phyloP scores from a whole-genome alignment of 1,139 yeast genomes.

The Saccharomycopsis hybrid region DNA sequence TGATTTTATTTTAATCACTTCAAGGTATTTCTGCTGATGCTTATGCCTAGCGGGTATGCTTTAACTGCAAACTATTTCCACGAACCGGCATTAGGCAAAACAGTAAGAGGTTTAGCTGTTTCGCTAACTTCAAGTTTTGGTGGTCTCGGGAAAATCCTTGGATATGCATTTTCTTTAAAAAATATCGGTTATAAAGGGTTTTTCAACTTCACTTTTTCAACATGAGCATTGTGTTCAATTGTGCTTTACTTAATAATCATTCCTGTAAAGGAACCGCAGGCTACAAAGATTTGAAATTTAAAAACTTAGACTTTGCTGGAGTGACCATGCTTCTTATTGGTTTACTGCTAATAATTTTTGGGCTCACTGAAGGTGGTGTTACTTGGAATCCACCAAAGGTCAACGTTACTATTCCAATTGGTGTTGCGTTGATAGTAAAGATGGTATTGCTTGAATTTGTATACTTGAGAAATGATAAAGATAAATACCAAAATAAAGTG shows the following conservation, averaged over 20 bases:
- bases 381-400: constrained; percentile 26
- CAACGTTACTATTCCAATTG: constrained; percentile 26
- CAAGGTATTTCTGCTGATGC: constrained; percentile 34
- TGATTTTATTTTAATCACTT: constrained; percentile 31
- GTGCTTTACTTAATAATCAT: constrained; percentile 24
- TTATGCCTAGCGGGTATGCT: constrained; percentile 31
- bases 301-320: constrained; percentile 28
- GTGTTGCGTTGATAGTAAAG: constrained; percentile 24
- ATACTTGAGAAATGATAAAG: not conserved
- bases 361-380: constrained; percentile 27
- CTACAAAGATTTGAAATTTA: constrained; percentile 23
- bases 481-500: not conserved
- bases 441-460: constrained; percentile 23
- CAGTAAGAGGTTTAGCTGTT: constrained; percentile 24
- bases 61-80: constrained; percentile 29
- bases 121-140: constrained; percentile 29
- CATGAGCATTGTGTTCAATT: constrained; percentile 22
- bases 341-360: constrained; percentile 27
- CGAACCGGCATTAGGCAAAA: constrained; percentile 24
- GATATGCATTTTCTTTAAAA: constrained; percentile 31
- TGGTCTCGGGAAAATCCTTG: constrained; percentile 29
- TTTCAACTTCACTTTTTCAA: constrained; percentile 28
- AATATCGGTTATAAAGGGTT: constrained; percentile 30
- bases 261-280: constrained; percentile 27
- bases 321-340: constrained; percentile 27